Evolutionary conservation across 352 stramenopile species (phyloP), one percentile per base, ranked within the genome.

Genomic region (Pseudoperonospora humuli): DNA sequence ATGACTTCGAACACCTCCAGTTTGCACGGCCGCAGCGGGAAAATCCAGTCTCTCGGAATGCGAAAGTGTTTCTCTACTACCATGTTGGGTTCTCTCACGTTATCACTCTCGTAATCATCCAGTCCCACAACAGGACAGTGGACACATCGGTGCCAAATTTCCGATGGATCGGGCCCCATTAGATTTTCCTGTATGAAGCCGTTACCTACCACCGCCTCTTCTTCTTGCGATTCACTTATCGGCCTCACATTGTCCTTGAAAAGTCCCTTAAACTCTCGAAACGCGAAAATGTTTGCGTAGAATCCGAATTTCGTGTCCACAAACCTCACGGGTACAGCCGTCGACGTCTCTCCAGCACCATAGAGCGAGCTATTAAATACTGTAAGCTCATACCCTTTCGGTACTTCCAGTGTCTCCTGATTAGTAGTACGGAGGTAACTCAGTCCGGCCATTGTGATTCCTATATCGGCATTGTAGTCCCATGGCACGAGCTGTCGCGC

Each of bases 201-300:
- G 39, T 68, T 50, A 0, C 57, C 58, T 14, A 61, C 58, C 3
- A 57, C 40, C 0, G 46, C 32, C 10, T 64, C 49, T 21, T 57
- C 47, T 15, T 44, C 47, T 15, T 39, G 23, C 4, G 20, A 34
- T 2, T 33, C 55, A 6, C 27, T 46, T 8, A 44, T 37, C 5
- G 54, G 14, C 15, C 43, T 54, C 6, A 69, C 35, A 9, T 64
- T 32, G 14, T 66, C 51, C 20, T 61, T 57, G 7, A 65, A 68
- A 6, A 57, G 11, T 11, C 64, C 58, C n/a, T 63, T 47, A 23
- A 63, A 54, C 37, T 75, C 59, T 5, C 50, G 13, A 47, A 80
- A 79, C 32, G 48, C 67, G 36, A 70, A 68, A 24, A 82, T 44
- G 20, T 80, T 67, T 15, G 69, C 51, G 50, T 75, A 84, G 19